Conservation (phyloP, 305 asterid genomes). For the Rubia tinctorum region DNA sequence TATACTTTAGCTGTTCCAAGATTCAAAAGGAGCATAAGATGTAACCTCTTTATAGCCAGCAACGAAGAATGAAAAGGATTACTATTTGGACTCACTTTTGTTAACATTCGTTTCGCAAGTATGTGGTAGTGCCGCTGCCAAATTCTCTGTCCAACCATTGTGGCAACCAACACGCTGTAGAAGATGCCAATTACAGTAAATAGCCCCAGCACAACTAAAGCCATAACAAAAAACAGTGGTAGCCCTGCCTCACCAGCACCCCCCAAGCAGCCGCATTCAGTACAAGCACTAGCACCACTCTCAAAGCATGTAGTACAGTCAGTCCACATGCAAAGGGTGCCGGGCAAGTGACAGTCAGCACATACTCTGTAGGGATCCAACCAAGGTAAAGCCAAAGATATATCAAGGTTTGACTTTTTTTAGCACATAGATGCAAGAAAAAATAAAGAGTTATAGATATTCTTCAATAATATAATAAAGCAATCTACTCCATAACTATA, state of each 20-base stretch:
- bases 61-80: neutral
- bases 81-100: slow-evolving; percentile 54
- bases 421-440: neutral
- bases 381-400: neutral
- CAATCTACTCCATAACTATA: neutral
- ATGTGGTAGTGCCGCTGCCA: slow-evolving; percentile 99
- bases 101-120: slow-evolving; percentile 93
- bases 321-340: slow-evolving; percentile 98
- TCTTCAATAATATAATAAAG: neutral
- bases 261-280: slow-evolving; percentile 93
- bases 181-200: slow-evolving; percentile 90
- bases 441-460: neutral
- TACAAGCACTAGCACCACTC: slow-evolving; percentile 71
- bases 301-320: slow-evolving; percentile 96
- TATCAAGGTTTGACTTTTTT: neutral
- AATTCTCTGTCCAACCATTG: slow-evolving; percentile 97
- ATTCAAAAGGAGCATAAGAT: neutral
- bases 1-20: neutral
- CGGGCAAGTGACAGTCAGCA: slow-evolving; percentile 96
- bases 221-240: slow-evolving; percentile 69
- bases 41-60: neutral
- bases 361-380: slow-evolving; percentile 52
- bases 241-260: slow-evolving; percentile 98
- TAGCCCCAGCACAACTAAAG: slow-evolving; percentile 75
- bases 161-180: slow-evolving; percentile 88